phyloP scores from a whole-genome alignment of 441 rosid species.

The Sinapis alba region DNA sequence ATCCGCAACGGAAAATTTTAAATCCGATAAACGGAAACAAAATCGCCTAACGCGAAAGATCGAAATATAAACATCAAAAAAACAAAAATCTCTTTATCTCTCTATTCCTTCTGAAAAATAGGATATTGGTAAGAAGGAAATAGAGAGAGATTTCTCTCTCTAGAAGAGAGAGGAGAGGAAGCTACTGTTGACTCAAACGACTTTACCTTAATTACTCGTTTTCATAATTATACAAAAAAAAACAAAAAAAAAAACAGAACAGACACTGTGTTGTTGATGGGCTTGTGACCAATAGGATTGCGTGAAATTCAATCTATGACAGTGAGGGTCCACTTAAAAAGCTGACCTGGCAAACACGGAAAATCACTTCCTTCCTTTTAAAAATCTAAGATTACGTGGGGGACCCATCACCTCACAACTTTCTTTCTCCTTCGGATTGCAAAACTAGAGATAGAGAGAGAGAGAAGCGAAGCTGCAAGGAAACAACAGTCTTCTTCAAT shows the following conservation, averaged over 20 bases:
- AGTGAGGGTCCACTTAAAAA: conserved; percentile 13
- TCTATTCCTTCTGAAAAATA: too few species aligned
- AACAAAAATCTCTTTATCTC: too few species aligned
- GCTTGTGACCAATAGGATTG: conserved; percentile 22
- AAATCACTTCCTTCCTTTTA: conserved; percentile 16
- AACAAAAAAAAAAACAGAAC: not conserved
- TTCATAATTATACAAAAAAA: not conserved
- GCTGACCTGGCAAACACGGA: conserved; percentile 36
- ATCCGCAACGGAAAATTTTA: too few species aligned
- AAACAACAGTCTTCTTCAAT: conserved; percentile 7
- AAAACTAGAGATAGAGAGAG: not conserved
- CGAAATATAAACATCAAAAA: too few species aligned
- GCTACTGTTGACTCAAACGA: too few species aligned
- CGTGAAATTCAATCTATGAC: not conserved
- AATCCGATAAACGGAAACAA: too few species aligned
- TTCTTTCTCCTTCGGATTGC: not conserved
- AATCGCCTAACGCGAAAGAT: too few species aligned
- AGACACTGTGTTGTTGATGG: not conserved
- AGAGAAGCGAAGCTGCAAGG: conserved; percentile 12
- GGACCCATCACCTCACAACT: conserved; percentile 17
- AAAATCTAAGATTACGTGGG: conserved; percentile 29
- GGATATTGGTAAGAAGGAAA: too few species aligned
- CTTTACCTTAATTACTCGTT: not conserved
- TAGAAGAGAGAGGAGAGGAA: too few species aligned
- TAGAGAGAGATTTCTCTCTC: too few species aligned